Evolutionary conservation across 192 early-diverging fungal genomes (phyloP).

Genomic region (Ambispora gerdemannii): DNA sequence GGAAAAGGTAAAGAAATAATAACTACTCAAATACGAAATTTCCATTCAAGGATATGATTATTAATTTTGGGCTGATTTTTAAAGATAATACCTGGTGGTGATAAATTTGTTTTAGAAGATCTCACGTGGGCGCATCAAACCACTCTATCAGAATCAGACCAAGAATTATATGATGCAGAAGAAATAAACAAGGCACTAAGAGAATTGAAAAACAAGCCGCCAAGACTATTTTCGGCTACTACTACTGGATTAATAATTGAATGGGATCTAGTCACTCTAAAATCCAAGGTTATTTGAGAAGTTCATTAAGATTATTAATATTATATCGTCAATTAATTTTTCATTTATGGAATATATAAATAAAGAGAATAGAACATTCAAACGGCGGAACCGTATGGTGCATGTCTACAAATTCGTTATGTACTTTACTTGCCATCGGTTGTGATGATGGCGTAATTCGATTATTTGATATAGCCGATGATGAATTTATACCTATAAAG

Average conservation of each 20-base stretch:
- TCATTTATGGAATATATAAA: conserved; percentile 6
- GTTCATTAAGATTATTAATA: background rate
- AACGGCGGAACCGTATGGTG: conserved; percentile 95
- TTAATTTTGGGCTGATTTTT: no score
- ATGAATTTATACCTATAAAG: conserved; percentile 60
- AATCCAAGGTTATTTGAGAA: conserved; percentile 50
- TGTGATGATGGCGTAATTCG: conserved; percentile 91
- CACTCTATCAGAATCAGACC: conserved; percentile 54
- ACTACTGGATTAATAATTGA: conserved; percentile 82
- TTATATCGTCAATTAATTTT: conserved; percentile 1
- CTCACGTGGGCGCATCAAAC: conserved; percentile 83
- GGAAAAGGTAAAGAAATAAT: conserved; percentile 62
- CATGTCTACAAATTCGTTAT: conserved; percentile 74
- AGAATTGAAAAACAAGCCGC: conserved; percentile 48
- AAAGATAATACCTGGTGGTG: conserved; percentile 77
- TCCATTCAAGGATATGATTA: no score
- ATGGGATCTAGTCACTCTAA: conserved; percentile 74
- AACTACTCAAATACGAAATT: background rate
- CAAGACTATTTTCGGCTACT: conserved; percentile 84
- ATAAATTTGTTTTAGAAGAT: conserved; percentile 71
- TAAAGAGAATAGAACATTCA: conserved; percentile 63
- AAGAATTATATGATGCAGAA: conserved; percentile 65
- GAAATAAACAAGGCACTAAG: conserved; percentile 55
- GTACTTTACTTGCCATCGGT: conserved; percentile 79
- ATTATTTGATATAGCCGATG: conserved; percentile 80